phyloP scores from a whole-genome alignment of 2,329 filamentous ascomycete genomes.

The Chaetomium globosum region DNA sequence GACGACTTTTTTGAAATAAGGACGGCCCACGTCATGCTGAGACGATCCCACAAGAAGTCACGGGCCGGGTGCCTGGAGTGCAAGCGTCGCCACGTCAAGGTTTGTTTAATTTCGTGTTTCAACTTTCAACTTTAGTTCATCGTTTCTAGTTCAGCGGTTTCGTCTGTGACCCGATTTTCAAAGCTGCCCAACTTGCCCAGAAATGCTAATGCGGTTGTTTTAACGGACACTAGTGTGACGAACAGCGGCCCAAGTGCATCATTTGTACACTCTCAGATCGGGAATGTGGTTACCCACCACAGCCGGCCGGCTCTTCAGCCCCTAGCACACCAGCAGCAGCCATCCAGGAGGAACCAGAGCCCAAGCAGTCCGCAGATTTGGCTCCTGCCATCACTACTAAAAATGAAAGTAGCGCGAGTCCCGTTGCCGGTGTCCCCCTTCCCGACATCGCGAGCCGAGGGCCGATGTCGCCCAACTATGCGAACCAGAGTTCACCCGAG shows the following conservation, averaged over 20 bases:
- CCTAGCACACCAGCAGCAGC: constrained; percentile 5
- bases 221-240: constrained; percentile 30
- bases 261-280: constrained; percentile 40
- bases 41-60: constrained; percentile 40
- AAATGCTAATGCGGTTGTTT: not conserved
- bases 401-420: constrained; percentile 18
- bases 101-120: constrained; percentile 4
- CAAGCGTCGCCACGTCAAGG: constrained; percentile 37
- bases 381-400: not conserved
- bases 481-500: constrained; percentile 16
- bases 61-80: constrained; percentile 40
- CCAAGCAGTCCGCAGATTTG: constrained; percentile 2
- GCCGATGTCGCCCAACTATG: constrained; percentile 1
- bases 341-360: constrained; percentile 7
- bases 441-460: constrained; percentile 20
- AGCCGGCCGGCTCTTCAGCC: not conserved
- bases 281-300: constrained; percentile 36
- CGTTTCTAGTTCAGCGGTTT: too few relatives aligned
- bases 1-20: not conserved
- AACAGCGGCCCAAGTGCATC: constrained; percentile 39
- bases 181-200: too few relatives aligned
- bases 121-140: not conserved
- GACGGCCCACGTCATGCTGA: constrained; percentile 28
- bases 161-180: not conserved
- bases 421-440: constrained; percentile 30